phyloP scores from a whole-genome alignment of 2,329 filamentous ascomycete species.

The Fusarium liriodendri region DNA sequence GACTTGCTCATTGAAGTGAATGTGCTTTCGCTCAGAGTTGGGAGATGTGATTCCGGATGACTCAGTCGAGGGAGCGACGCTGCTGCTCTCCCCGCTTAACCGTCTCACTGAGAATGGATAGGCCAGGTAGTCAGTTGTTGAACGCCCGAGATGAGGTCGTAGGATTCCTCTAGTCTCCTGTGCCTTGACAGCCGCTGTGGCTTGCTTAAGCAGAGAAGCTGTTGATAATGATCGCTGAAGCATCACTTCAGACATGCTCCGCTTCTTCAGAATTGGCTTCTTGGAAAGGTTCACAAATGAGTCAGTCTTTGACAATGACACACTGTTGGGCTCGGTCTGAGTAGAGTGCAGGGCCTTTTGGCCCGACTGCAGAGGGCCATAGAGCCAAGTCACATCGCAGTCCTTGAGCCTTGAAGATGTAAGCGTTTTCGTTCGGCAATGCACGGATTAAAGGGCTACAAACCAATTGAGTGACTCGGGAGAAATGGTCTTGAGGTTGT shows the following conservation, averaged over 20 bases:
- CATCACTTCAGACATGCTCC: constrained; percentile 96
- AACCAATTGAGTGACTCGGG: constrained; percentile 96
- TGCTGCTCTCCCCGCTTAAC: constrained; percentile 71
- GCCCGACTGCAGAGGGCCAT: constrained; percentile 88
- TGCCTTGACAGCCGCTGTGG: constrained; percentile 85
- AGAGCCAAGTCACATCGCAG: constrained; percentile 97
- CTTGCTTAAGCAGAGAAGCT: constrained; percentile 90
- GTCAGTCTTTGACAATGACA: constrained; percentile 62
- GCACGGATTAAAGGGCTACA: constrained; percentile 1
- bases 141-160: constrained; percentile 69
- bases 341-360: constrained; percentile 64
- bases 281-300: constrained; percentile 76
- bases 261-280: constrained; percentile 96
- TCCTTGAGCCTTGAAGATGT: constrained; percentile 83
- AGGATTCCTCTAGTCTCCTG: constrained; percentile 71
- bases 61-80: constrained; percentile 71
- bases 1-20: constrained; percentile 96
- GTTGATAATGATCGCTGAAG: constrained; percentile 88
- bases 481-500: constrained; percentile 86
- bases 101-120: constrained; percentile 72
- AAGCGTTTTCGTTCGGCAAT: constrained; percentile 37
- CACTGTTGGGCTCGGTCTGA: constrained; percentile 55
- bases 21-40: constrained; percentile 80
- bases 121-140: constrained; percentile 75
- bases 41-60: constrained; percentile 78